Evolutionary conservation across 164 flowering plant genomes (phyloP), one percentile per base, ranked within the genome.

Genomic region (Hamamelis virginiana): DNA sequence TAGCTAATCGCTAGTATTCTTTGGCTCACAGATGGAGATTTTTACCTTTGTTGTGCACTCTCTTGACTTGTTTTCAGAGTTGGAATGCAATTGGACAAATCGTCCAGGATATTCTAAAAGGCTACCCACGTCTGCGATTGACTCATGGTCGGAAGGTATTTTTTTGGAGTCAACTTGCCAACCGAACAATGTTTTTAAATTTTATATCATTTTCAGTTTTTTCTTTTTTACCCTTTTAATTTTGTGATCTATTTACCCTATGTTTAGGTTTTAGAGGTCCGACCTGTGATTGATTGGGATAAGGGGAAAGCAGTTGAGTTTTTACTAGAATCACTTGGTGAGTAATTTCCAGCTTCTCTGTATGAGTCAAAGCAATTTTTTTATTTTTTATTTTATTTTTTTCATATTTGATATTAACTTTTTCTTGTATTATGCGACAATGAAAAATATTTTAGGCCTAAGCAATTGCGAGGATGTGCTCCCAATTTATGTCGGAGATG

Each of bases 401-500:
- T 75, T 66, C 70, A n/a, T 47, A 33, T 33, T 33, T 2, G 41
- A 33, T 33, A 2, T 33, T 18, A 21, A 22, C 18, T 8, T 5
- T 38, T 16, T 8, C 0, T 53, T 8, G 63, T 26, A 28, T 10
- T 28, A 13, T 50, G 5, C 1, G 5, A 26, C 9, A 57, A 25
- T 53, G 19, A 25, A 55, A 45, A 33, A 16, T 46, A 22, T 65
- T 74, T 19, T 45, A 92, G 97, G 94, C 8, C 72, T 90, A 1
- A 78, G 64, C 62, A 67, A 86, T 72, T 77, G 80, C 45, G 86
- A 84, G 25, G 89, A 91, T 72, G 90, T 91, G 66, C 84, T 91
- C 16, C 89, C 97, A 1, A 89, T 91, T 47, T 91, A 91, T 62
- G 78, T 89, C 58, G 97, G 96, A 70, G 96, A 91, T 77, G 96